These are phyloP conservation scores for Pyrenochaeta sp. DNA, from an alignment of 2,329 filamentous ascomycete genomes.

Conservation along the genomic window DNA sequence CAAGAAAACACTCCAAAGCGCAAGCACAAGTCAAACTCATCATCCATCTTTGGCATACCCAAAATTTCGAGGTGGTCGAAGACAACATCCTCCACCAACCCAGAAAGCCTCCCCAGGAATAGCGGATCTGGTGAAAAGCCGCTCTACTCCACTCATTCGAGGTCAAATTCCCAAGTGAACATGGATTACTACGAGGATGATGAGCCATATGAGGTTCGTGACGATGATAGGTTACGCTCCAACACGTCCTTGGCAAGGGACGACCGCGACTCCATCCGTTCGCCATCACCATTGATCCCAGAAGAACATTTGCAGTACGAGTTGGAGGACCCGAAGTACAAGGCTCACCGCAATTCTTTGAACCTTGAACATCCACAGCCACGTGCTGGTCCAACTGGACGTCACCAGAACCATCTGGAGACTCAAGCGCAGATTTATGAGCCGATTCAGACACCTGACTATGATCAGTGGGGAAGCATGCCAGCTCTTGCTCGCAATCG, in stretches of 20 bases:
- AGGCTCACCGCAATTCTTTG: constrained; percentile 80
- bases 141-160: constrained; percentile 71
- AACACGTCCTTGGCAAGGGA: constrained; percentile 43
- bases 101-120: constrained; percentile 73
- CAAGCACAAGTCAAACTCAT: constrained; percentile 88
- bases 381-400: constrained; percentile 74
- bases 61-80: constrained; percentile 98
- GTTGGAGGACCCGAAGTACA: constrained; percentile 76
- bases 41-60: constrained; percentile 74
- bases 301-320: constrained; percentile 55
- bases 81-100: constrained; percentile 88
- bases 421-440: constrained; percentile 74
- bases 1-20: constrained; percentile 81
- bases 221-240: constrained; percentile 62
- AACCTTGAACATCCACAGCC: constrained; percentile 84
- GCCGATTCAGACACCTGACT: constrained; percentile 49
- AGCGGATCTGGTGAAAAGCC: constrained; percentile 67
- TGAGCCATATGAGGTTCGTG: constrained; percentile 61
- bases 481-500: constrained; percentile 51
- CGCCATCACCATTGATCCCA: constrained; percentile 62
- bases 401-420: constrained; percentile 77
- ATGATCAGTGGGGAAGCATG: constrained; percentile 58
- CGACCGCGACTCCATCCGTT: constrained; percentile 35
- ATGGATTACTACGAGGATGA: constrained; percentile 69
- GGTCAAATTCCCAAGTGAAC: constrained; percentile 77